Evolutionary conservation across 768 basidiomycete species (phyloP), one percentile per base, ranked within the genome.

Genomic region (Kwoniella dendrophila): DNA sequence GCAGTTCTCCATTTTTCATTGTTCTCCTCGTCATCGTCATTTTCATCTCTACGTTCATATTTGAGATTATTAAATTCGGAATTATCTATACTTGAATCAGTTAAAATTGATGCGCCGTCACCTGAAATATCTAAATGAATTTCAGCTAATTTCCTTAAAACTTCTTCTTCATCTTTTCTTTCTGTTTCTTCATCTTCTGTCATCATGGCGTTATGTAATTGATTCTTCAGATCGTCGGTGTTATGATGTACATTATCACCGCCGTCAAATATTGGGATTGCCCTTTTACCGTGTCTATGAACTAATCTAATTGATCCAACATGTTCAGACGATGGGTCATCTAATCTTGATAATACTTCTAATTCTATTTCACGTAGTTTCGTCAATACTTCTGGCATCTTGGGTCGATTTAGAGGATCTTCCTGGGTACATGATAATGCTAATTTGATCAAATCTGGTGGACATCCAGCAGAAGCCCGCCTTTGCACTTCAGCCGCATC

Each of bases 271-370:
- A 61, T 65, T 2, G 74, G 74, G 71, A 75, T 75, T 0, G 71
- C 75, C 14, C 87, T 83, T 76, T 85, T 88, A 4, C 69, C 63
- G 10, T 85, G 85, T 18, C 58, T 49, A 0, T 86, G 85, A 82
- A 94, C 85, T 62, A 95, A 88, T 69, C 87, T 88, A 80, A 96
- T 82, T 62, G 89, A 92, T 6, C 92, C 92, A 33, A 94, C 84
- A 78, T 93, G 89, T 44, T 86, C 82, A 63, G 89, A 87, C 32
- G 82, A 83, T 16, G 56, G 44, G 63, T 88, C 87, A 8, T 82
- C 82, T 1, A 86, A 84, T 5, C 88, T 83, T 11, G 84, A 78
- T 7, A 94, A 80, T 3, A 98, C 86, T 67, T 94, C 90, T 0
- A 86, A 83, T 79, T 99, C 96, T 45, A 98, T 92, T 3, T 82